A percentile compares a stretch with the other conserved stretches of the same genome.
Evolutionary conservation across 2,329 filamentous ascomycete species (phyloP).

Genomic region (Talaromyces pinophilus): DNA sequence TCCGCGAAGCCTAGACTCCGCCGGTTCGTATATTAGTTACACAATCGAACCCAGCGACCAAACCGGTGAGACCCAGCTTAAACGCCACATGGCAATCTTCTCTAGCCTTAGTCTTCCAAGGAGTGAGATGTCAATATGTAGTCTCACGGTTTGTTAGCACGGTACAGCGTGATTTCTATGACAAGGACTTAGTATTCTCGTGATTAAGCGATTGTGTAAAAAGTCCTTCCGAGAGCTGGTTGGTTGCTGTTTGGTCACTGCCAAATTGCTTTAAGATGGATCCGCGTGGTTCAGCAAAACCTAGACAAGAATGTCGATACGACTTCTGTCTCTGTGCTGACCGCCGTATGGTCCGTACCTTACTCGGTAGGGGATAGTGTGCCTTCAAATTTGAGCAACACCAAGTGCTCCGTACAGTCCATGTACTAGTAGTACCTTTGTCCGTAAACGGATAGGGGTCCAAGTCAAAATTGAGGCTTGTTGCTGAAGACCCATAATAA

Average conservation of each 20-base stretch:
- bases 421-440: neutral
- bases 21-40: neutral
- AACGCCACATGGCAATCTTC: neutral
- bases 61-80: neutral
- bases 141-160: neutral
- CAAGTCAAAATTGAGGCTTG: neutral
- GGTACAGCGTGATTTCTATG: neutral
- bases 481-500: neutral
- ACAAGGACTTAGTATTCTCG: neutral
- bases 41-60: neutral
- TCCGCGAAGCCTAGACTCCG: neutral
- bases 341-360: neutral
- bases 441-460: neutral
- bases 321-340: neutral
- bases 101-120: neutral
- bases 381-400: neutral
- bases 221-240: neutral
- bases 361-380: neutral
- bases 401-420: neutral
- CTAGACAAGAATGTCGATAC: neutral
- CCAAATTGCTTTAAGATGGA: neutral
- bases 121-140: neutral
- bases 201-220: neutral
- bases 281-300: neutral
- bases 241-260: neutral